Base-by-base conservation (phyloP, 2,329 filamentous ascomycete species). In the Emericellopsis atlantica region DNA sequence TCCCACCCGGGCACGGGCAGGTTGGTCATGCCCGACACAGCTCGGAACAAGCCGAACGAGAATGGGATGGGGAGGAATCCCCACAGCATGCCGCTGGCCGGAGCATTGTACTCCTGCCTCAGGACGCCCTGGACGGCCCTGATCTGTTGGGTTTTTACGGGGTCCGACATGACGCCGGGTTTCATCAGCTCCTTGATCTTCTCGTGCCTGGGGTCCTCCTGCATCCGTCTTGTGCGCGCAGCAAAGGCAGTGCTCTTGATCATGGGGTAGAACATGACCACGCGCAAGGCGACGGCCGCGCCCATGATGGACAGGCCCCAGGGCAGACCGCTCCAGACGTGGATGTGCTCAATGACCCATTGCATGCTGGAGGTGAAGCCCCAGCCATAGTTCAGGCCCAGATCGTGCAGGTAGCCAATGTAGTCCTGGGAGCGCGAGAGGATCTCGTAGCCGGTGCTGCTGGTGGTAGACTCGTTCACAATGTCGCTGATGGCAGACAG, bases 351-450 rank as follows among this genome's bases (percentile, higher is more conserved):
- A 10, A 96, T 64, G 3, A 76, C 18, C 70, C 73, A 89, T 62
- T 95, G 72, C 59, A 92, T 78, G 14, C 76, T 49, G 4, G 79
- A 65, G 0, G 88, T 85, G 5, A 84, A 76, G 14, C 90, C 90
- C 66, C 69, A 89, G 55, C 90, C 88, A 53, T 82, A 96, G 52
- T 96, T 85, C 18, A 98, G 66, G 4, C 92, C 92, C 10, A 96
- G 68, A 6, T 77, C 72, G 50, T 84, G 76, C 44, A 98, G 67
- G 54, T 89, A 95, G 46, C 92, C 92, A 44, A 94, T 75, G 39
- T 77, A 69, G 53, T 90, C 83, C 31, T 83, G 77, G 4, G 26
- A 29, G 46, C 87, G 74, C 46, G 72, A 63, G 45, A 78, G 68
- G 41, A 76, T 60, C 43, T 59, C 44, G 29, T 36, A 33, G 35